Evolutionary conservation across 805 yeast species (phyloP), one percentile per base, ranked within the genome.

Genomic region (Zygotorulaspora chibaensis): DNA sequence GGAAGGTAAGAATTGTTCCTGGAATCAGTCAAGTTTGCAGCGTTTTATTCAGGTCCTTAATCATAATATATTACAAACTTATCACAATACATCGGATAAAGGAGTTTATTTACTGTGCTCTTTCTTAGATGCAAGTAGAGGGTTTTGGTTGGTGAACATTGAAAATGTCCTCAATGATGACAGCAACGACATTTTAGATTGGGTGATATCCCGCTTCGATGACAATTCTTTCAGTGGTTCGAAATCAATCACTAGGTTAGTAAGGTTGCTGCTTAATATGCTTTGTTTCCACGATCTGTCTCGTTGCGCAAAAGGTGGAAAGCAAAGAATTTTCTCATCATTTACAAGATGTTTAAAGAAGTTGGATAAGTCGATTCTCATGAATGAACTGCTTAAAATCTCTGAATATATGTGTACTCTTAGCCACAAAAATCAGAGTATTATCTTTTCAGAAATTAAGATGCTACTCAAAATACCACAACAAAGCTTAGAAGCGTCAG

Each of bases 181-280:
- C 40, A 71, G 73, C 36, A 56, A 55, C 30, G 84, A 80, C 51
- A 69, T 81, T 15, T 64, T 71, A 33, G 58, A 64, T 1, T 81
- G 79, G 73, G 48, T 79, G 8, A 34, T 67, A 2, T 54, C 62
- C 13, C 63, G 80, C 39, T 69, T 71, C 3, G 62, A 66, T 1
- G 75, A 70, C 27, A 55, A 61, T 2, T 59, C 75, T 39, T 61
- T 80, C 11, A 54, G 66, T 40, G 73, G 79, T 0, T 71, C 66
- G 17, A 16, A 18, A 1, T 65, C 76, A 1, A 51, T 57, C 2
- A 18, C 55, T 1, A 63, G 60, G 17, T 61, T 73, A 16, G 56
- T 72, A 3, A 53, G 53, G 11, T 57, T 77, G 3, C 47, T 70
- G 6, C 45, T 74, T 7, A 47, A 49, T 13, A 46, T 73, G 29